Evolutionary conservation across 2,329 filamentous ascomycete genomes (phyloP), one percentile per base, ranked within the genome.

Genomic region (Penicillium capsulatum): DNA sequence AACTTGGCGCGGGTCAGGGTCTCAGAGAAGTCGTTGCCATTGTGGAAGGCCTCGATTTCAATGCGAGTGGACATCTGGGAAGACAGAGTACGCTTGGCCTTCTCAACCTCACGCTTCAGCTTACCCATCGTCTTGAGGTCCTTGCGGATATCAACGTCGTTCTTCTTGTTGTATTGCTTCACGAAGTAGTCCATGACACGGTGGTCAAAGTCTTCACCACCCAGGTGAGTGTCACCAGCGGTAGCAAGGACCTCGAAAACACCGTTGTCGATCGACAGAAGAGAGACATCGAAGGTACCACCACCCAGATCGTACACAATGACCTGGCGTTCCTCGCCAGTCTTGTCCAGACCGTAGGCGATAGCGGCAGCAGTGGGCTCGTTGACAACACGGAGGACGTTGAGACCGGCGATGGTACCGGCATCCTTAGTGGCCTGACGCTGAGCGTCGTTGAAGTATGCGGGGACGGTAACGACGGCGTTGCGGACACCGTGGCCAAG

Each of bases 131-230:
- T 84, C 86, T 96, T 96, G 54, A 84, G 74, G 65, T 97, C 89
- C 78, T 94, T 94, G 73, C 83, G 86, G 66, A 97, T 80, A 59
- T 98, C 89, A 55, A 94, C 88, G 58, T 71, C 74, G 77, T 96
- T 80, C 80, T 96, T 92, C 84, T 96, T 96, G 84, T 97, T 97
- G 83, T 94, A 97, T 59, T 79, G 76, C 84, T 97, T 96, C 76
- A 84, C 83, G 66, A 97, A 88, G 81, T 91, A 79, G 78, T 86
- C 88, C 76, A 97, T 95, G 69, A 97, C 79, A 67, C 91, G 84
- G 80, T 97, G 89, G 70, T 97, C 91, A 69, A 97, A 97, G 76
- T 97, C 91, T 72, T 97, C 90, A 82, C 90, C 90, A 84, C 90
- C 90, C 57, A 96, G 81, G 71, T 95, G 90, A 60, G 90, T 95